Evolutionary conservation across 1,139 yeast genomes (phyloP), one percentile per base, ranked within the genome.

Genomic region (Scheffersomyces cryptocercus): DNA sequence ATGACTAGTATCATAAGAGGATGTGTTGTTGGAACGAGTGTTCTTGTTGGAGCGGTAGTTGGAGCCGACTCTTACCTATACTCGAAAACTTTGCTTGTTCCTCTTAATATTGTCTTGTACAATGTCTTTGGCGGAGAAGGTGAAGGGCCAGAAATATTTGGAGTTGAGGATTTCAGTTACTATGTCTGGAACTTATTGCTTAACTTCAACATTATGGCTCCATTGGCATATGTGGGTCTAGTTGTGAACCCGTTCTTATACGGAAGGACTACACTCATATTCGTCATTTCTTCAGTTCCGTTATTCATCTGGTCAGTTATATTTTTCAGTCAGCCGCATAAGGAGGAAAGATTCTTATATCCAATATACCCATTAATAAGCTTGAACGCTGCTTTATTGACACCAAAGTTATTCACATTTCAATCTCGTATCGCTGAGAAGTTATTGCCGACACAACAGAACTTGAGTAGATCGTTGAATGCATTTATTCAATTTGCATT

Each of bases 311-410:
- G 98, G 98, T 59, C 77, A 24, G 65, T 63, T 0, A 74, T 90
- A 3, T 88, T 91, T 59, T 73, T 76, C 44, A 51, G 66, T 6
- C 97, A 90, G 56, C 95, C 97, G 2, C 98, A 91, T 61, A 93
- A 93, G 61, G 98, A 91, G 61, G 98, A 91, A 61, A 73, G 98
- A 47, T 93, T 91, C 60, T 65, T 91, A 54, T 93, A 89, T 55
- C 97, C 96, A 8, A 74, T 88, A 0, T 91, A 91, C 60, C 85
- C 91, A 4, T 70, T 86, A 37, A 72, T 91, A 28, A 65, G 80
- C 6, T 56, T 86, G 24, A 75, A 82, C 45, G 91, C 89, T 3
- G 81, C 95, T 0, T 58, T 87, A 2, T 65, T 82, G 0, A 54
- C 73, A 8, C 51, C 65, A n/a, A 61, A 63, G 39, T 8, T 62